phyloP scores from a whole-genome alignment of 1,284 basidiomycete species.

The Papiliotrema laurentii region DNA sequence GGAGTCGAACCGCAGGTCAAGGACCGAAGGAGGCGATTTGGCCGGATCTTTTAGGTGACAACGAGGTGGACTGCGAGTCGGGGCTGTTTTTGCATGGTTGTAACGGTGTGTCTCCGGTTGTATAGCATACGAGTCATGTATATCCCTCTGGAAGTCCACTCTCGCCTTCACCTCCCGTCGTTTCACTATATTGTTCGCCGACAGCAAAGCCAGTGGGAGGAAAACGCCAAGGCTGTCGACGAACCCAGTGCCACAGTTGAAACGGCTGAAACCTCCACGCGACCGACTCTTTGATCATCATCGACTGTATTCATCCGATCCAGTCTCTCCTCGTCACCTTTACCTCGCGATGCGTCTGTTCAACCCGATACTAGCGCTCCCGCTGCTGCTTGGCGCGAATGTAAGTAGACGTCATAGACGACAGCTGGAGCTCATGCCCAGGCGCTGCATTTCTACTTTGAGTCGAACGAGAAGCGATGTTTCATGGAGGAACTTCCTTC shows the following conservation, averaged over 20 bases:
- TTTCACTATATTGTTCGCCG: too few relatives aligned
- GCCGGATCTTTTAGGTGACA: background rate
- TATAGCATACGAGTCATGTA: background rate
- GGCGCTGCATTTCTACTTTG: conserved; percentile 85
- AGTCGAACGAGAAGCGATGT: conserved; percentile 85
- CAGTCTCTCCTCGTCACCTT: background rate
- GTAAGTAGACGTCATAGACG: background rate
- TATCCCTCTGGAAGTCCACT: too few relatives aligned
- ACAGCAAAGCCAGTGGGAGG: too few relatives aligned
- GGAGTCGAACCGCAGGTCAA: background rate
- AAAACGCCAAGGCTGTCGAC: too few relatives aligned
- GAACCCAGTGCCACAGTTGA: too few relatives aligned
- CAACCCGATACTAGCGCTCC: background rate
- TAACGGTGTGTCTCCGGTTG: background rate
- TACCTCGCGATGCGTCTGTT: background rate
- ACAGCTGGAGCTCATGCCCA: conserved; percentile 12
- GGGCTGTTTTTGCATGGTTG: background rate
- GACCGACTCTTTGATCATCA: background rate
- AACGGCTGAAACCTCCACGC: background rate
- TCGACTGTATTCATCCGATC: background rate
- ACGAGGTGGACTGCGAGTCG: too few relatives aligned
- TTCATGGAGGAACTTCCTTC: conserved; percentile 97
- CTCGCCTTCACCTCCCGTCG: too few relatives aligned
- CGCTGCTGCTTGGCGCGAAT: background rate
- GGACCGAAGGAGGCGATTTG: conserved; percentile 3